Evolutionary conservation across 805 yeast species (phyloP), one percentile per base, ranked within the genome.

Genomic region (Saturnispora besseyi): DNA sequence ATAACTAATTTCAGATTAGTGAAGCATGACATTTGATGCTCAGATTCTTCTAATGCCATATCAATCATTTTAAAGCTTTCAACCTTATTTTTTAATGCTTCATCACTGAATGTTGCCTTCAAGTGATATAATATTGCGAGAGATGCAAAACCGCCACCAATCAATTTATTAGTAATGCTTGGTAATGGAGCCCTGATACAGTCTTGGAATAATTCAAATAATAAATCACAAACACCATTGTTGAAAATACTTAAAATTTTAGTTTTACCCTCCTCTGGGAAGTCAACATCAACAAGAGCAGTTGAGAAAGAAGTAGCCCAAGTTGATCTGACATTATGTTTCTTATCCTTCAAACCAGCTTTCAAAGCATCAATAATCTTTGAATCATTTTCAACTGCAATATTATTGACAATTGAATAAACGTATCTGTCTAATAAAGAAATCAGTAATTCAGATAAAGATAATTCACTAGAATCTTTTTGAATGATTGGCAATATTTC

Each of bases 381-480:
- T 48, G 68, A 55, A 3, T 56, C 54, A 5, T 48, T 34, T 1
- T 60, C 63, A 2, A 57, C 59, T 3, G 28, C 51, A 40, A 18
- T 54, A 48, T n/a, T 57, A 53, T n/a, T 52, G 2, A 56, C 52
- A 22, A 68, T 52, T 2, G 67, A 45, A 10, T 62, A 57, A 10
- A 73, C 58, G 26, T 74, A 68, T 54, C 78, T 81, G 1, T 55
- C 53, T 37, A 80, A 71, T 48, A 79, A 73, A 0, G 84, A 75
- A 8, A 65, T 62, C 6, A 83, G 68, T 51, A 80, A 68, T 3
- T 71, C 67, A 3, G 67, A 51, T 37, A 89, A 69, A 0, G 86
- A 78, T 1, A 55, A 15, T 59, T 91, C 98, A 57, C 88, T 87
- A 43, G 80, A 77, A 58, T 91, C 98, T 57, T 86, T 89, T 0